These are phyloP conservation scores for Spathaspora sp. DNA, from an alignment of 1,139 yeast species.

Conservation along the genomic window DNA sequence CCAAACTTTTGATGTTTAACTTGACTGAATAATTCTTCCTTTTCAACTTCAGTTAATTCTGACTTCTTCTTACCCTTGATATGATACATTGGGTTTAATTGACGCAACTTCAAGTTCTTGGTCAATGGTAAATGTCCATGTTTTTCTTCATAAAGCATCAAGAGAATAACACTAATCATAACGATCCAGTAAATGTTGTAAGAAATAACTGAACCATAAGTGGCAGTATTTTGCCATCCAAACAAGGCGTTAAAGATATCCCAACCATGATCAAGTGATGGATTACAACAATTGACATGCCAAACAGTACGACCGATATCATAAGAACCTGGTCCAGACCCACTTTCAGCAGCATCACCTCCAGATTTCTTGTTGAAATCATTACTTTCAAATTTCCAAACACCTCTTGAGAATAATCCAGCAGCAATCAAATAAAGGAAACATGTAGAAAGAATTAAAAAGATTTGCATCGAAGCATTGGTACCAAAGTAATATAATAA, in stretches of 20 bases:
- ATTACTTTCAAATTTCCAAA: conserved; percentile 80
- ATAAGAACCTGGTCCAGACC: conserved; percentile 92
- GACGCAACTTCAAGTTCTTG: conserved; percentile 50
- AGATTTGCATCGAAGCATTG: conserved; percentile 72
- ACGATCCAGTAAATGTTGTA: conserved; percentile 83
- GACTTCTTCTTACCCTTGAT: conserved; percentile 65
- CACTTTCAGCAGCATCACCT: conserved; percentile 86
- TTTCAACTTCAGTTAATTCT: conserved; percentile 54
- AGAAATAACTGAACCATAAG: conserved; percentile 80
- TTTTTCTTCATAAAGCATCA: conserved; percentile 74
- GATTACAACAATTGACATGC: conserved; percentile 95
- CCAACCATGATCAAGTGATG: conserved; percentile 87
- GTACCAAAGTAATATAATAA: conserved; percentile 76
- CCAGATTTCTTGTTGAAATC: conserved; percentile 65
- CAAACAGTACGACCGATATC: conserved; percentile 74
- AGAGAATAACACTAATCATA: conserved; percentile 51
- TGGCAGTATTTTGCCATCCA: conserved; percentile 54
- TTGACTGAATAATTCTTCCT: conserved; percentile 50
- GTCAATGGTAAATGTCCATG: conserved; percentile 38
- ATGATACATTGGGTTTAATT: conserved; percentile 72
- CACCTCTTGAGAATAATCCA: conserved; percentile 61
- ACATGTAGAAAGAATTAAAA: conserved; percentile 77
- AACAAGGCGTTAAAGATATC: conserved; percentile 69
- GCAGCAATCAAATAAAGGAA: conserved; percentile 78
- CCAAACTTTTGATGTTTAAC: conserved; percentile 12